Percentiles rank a stretch among this genome's conserved stretches.
Conservation (phyloP, 306 rosid genomes). For the Elaeagnus macrophylla region DNA sequence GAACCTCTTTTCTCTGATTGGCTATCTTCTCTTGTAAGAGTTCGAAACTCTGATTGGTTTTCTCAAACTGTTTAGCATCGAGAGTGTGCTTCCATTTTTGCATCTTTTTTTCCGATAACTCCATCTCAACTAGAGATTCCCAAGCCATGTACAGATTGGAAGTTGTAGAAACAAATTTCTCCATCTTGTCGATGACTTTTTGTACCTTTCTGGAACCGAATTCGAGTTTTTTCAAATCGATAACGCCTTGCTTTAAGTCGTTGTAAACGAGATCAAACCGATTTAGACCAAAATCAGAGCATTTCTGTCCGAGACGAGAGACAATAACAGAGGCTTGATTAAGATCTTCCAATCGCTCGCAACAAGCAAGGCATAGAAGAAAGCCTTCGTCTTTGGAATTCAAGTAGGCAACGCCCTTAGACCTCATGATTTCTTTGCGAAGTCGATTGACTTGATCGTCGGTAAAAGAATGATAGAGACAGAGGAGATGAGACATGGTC, state of each 20-base stretch:
- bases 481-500: slow-evolving; percentile 48
- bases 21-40: slow-evolving; percentile 22
- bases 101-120: slow-evolving; percentile 36
- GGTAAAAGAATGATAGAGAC: slow-evolving; percentile 48
- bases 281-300: slow-evolving; percentile 19
- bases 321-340: slow-evolving; percentile 35
- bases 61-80: slow-evolving; percentile 12
- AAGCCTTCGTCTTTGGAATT: slow-evolving; percentile 40
- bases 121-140: slow-evolving; percentile 40
- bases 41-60: slow-evolving; percentile 24
- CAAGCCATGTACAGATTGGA: slow-evolving; percentile 29
- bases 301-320: slow-evolving; percentile 30
- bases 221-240: slow-evolving; percentile 18
- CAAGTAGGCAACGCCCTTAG: slow-evolving; percentile 36
- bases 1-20: slow-evolving; percentile 28
- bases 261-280: slow-evolving; percentile 28
- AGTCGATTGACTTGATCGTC: slow-evolving; percentile 37
- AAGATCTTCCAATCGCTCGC: slow-evolving; percentile 57
- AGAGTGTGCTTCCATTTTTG: slow-evolving; percentile 23
- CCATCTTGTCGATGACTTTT: slow-evolving; percentile 30
- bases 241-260: slow-evolving; percentile 23
- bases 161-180: slow-evolving; percentile 31
- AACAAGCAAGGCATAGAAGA: slow-evolving; percentile 57
- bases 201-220: slow-evolving; percentile 14
- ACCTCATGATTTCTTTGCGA: slow-evolving; percentile 16